Percentiles rank a stretch among this genome's conserved stretches.
Evolutionary conservation across 345 rosid genomes (phyloP).

Genomic region (Cardamine chenopodiifolia): DNA sequence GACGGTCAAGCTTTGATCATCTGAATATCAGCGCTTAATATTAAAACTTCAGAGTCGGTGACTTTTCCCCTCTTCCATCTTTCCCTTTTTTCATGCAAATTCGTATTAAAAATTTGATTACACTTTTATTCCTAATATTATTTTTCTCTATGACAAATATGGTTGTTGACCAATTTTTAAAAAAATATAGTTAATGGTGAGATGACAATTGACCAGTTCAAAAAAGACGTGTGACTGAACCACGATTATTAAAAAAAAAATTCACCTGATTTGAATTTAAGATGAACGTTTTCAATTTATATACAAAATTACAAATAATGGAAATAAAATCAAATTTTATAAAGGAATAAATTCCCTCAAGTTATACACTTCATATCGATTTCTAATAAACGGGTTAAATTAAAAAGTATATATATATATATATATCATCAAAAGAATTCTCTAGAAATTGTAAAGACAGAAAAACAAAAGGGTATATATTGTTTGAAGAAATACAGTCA

Average conservation of each 20-base stretch:
- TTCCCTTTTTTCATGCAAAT: neutral
- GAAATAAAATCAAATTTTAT: conserved; percentile 5
- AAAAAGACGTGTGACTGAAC: neutral
- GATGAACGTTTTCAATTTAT: neutral
- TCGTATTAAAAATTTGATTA: neutral
- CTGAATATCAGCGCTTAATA: neutral
- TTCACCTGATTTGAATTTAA: neutral
- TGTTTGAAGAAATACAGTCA: neutral
- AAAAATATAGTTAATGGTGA: neutral
- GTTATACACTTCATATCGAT: conserved; percentile 13
- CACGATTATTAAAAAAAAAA: neutral
- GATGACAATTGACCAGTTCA: neutral
- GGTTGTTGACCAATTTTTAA: neutral
- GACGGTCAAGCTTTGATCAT: neutral
- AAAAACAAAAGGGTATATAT: neutral
- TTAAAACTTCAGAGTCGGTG: conserved; percentile 17
- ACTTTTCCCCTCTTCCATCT: neutral
- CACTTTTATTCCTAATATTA: neutral
- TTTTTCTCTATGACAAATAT: neutral
- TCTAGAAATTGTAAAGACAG: conserved; percentile 17
- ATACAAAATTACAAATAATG: conserved; percentile 13
- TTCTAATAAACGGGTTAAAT: conserved; percentile 7
- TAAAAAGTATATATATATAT: neutral
- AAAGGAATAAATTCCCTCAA: neutral
- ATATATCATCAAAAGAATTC: neutral